Conservation (phyloP, 2,329 filamentous ascomycete genomes). For the Paracorniculantispora psalliotae region DNA sequence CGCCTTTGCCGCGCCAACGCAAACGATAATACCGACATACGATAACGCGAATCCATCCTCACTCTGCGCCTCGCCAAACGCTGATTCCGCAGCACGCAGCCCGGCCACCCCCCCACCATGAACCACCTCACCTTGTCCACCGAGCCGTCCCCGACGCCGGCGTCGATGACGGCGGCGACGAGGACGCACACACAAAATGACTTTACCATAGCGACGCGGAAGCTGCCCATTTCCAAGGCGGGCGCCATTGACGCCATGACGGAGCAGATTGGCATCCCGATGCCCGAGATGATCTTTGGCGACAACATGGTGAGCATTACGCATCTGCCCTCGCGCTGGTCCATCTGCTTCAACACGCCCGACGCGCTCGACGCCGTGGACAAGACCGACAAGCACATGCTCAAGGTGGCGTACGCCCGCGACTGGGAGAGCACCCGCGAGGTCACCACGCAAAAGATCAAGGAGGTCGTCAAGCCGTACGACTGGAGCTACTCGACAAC, state of each 20-base stretch:
- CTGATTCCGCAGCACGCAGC: neutral
- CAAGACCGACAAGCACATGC: constrained; percentile 86
- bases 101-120: constrained; percentile 24
- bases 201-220: constrained; percentile 76
- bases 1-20: neutral
- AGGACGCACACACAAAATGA: constrained; percentile 52
- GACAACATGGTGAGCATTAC: constrained; percentile 79
- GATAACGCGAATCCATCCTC: too few species aligned
- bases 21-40: too few species aligned
- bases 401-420: constrained; percentile 87
- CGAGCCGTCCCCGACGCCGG: constrained; percentile 52
- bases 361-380: constrained; percentile 88
- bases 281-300: constrained; percentile 99
- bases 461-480: constrained; percentile 90
- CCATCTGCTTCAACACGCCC: constrained; percentile 74
- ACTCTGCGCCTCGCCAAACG: neutral
- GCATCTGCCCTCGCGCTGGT: constrained; percentile 72
- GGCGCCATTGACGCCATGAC: constrained; percentile 85
- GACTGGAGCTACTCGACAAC: constrained; percentile 97
- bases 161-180: constrained; percentile 49
- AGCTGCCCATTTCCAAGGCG: constrained; percentile 91
- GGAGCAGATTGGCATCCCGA: constrained; percentile 71
- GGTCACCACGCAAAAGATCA: constrained; percentile 79
- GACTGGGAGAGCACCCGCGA: constrained; percentile 71
- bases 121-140: constrained; percentile 37